Evolutionary conservation across 805 yeast genomes (phyloP), one percentile per base, ranked within the genome.

Genomic region (Saccharomycopsis babjevae): DNA sequence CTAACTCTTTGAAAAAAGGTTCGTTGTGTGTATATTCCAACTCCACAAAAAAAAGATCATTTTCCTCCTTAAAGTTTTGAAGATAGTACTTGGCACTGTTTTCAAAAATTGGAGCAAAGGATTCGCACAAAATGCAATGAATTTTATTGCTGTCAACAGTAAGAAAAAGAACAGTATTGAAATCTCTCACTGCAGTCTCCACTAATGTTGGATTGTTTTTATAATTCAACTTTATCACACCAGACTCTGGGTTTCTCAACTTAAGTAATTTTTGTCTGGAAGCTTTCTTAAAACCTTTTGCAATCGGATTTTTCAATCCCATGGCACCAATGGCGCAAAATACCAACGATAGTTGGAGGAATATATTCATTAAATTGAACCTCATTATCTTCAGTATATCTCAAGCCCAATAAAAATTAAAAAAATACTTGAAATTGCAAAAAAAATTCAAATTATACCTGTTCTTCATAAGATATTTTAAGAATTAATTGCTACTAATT

Each of bases 1-100:
- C 69, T 58, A 84, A 66, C 10, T 72, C 70, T 30, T 72, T 68
- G 62, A 81, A 79, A 28, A 79, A 67, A 3, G 69, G 67, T 11
- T 72, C 62, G 65, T 84, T 84, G 1, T 73, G 68, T 1, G 68
- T 65, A 57, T 83, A 78, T 62, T 86, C 92, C 13, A 81, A 79
- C 50, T 75, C 72, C 42, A 77, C 73, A 68, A 85, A 79, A 67
- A 76, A 75, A 15, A 82, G 71, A 38, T 73, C 69, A 62, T 74
- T 16, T 15, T 25, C 36, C 11, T 22, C 32, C 15, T 46, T 50
- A 22, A 20, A 20, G 18, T 16, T 22, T 11, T 43, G 34, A 16
- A 52, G 8, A 25, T 34, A 60, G 15, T 56, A 20, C 22, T 40
- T 56, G 1, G 64, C 59, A n/a, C 55, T 40, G 28, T 34, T 52